Percentiles rank a stretch among this genome's conserved stretches.
These are phyloP conservation scores for Phyllosticta paracitricarpa DNA, from an alignment of 2,329 filamentous ascomycete species.

Conservation along the genomic window DNA sequence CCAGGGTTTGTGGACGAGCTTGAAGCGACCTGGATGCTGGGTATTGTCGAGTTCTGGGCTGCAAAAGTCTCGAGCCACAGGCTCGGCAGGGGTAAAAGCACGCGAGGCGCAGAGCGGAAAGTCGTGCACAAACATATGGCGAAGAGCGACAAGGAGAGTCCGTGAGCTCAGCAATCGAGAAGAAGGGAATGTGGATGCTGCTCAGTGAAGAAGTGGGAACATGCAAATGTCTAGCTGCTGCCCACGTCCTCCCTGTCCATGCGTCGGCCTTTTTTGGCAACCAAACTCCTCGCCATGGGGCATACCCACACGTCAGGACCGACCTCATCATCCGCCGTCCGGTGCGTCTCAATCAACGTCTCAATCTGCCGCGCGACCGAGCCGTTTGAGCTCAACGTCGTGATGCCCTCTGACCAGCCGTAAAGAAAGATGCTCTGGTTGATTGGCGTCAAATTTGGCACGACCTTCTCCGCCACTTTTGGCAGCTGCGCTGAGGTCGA, in stretches of 20 bases:
- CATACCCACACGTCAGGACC: constrained; percentile 57
- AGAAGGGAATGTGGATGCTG: neutral
- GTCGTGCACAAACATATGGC: too few species aligned
- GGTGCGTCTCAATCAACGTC: constrained; percentile 43
- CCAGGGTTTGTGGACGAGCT: neutral
- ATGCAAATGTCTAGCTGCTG: neutral
- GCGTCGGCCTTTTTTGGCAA: constrained; percentile 42
- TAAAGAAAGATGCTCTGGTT: constrained; percentile 63
- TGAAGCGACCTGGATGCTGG: neutral
- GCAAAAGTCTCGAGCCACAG: neutral
- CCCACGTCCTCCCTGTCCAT: neutral
- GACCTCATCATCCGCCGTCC: constrained; percentile 35
- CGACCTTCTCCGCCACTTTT: constrained; percentile 33
- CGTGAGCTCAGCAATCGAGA: neutral
- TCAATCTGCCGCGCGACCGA: constrained; percentile 59
- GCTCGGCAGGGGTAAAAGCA: neutral
- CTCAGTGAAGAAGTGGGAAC: neutral
- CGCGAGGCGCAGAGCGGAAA: neutral
- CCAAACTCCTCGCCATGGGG: constrained; percentile 53
- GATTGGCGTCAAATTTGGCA: constrained; percentile 44
- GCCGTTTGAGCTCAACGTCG: constrained; percentile 63
- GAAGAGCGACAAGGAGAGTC: too few species aligned
- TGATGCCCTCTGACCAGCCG: constrained; percentile 54
- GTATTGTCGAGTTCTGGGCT: neutral
- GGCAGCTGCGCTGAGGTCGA: constrained; percentile 37